Evolutionary conservation across 2,329 filamentous ascomycete species (phyloP), one percentile per base, ranked within the genome.

Genomic region (Fusarium dlaminii): DNA sequence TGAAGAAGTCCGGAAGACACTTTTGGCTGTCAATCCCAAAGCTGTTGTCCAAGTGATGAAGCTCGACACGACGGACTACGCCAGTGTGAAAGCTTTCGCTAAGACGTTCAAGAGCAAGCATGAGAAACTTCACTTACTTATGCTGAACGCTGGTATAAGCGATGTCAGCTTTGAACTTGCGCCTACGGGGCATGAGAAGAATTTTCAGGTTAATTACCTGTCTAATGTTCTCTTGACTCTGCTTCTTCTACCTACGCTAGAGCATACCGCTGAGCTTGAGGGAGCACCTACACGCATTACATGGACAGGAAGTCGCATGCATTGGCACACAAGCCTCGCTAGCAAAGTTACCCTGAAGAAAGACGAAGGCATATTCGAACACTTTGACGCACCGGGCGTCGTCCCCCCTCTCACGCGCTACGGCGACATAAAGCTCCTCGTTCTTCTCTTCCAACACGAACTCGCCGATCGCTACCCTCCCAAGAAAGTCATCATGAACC

Each of bases 201-300:
- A 76, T 30, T 34, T 76, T 1, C 79, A 80, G 34, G 72, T 80
- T 51, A 80, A 80, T 43, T 79, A 78, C 32, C 46, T 80, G 15
- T 79, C 79, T 24, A 80, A 78, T 6, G 71, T 75, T 6, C 56
- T 79, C 17, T 69, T 80, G 5, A 74, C 70, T 0, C 46, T 80
- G 10, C 39, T 70, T 2, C 49, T 80, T 2, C 54, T 78, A 1
- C 77, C 77, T 0, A n/a, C 61, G 1, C 64, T 80, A 3, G 76
- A 78, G 11, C 48, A 67, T 3, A 76, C 76, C 0, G 73, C 77
- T 2, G n/a, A 45, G 6, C 32, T 57, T 2, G 59, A 52, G 1
- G 66, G 66, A 1, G 45, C 32, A 0, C 70, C 65, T 0, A 66
- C 70, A 1, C 69, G 75, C 1, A 52, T 79, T 1, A 73, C 74